Percentiles rank a stretch among this genome's conserved stretches.
phyloP scores from a whole-genome alignment of 2,329 filamentous ascomycete genomes.

The Tolypocladium pustulatum region DNA sequence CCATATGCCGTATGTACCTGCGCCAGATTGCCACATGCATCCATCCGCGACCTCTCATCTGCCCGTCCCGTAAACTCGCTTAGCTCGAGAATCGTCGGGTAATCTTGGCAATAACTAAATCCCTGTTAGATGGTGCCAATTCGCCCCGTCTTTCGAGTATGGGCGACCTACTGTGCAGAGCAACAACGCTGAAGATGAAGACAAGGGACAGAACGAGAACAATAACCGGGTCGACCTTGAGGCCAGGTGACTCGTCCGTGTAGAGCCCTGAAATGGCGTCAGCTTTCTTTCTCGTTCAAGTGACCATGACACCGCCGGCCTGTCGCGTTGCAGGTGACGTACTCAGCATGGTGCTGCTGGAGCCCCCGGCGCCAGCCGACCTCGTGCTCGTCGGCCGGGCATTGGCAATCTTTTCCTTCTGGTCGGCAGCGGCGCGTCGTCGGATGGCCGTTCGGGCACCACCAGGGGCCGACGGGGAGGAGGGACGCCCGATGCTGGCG shows the following conservation, averaged over 20 bases:
- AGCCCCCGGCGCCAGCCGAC: constrained; percentile 87
- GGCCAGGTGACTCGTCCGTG: constrained; percentile 93
- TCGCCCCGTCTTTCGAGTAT: background rate
- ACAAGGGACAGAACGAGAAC: constrained; percentile 92
- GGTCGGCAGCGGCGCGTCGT: constrained; percentile 88
- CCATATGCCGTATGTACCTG: background rate
- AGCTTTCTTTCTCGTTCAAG: constrained; percentile 9
- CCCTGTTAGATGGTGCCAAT: constrained; percentile 9
- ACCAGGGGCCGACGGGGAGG: constrained; percentile 81
- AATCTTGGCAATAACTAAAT: constrained; percentile 83
- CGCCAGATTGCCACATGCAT: background rate
- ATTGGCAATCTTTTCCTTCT: constrained; percentile 96
- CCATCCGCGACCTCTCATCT: background rate
- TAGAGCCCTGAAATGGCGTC: constrained; percentile 60
- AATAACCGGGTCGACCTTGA: constrained; percentile 97
- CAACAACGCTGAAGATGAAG: constrained; percentile 98
- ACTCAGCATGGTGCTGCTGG: constrained; percentile 97
- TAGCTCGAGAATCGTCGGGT: constrained; percentile 75
- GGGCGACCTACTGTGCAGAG: constrained; percentile 71
- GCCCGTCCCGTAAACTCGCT: constrained; percentile 6
- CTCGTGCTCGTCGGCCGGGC: constrained; percentile 84
- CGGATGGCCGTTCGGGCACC: constrained; percentile 93
- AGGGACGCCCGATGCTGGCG: constrained; percentile 63
- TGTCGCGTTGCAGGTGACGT: constrained; percentile 34
- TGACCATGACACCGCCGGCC: no score